These are phyloP conservation scores for Onygenales sp. DNA, from an alignment of 2,329 filamentous ascomycete species.

Conservation along the genomic window DNA sequence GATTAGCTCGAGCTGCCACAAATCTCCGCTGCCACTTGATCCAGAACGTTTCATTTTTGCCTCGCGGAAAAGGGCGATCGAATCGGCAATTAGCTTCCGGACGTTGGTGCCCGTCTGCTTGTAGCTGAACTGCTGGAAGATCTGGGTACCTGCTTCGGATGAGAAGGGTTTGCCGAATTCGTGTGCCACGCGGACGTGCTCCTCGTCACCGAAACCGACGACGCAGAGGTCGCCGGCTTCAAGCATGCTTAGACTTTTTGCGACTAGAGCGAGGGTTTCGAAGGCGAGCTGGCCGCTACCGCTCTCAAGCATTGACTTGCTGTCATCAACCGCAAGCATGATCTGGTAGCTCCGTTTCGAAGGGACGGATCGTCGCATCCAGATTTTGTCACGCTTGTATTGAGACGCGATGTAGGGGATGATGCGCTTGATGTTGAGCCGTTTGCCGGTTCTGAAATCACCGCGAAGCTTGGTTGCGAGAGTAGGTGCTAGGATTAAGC, in stretches of 20 bases:
- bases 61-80: conserved; percentile 70
- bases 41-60: conserved; percentile 54
- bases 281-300: conserved; percentile 72
- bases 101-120: conserved; percentile 81
- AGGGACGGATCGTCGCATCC: conserved; percentile 89
- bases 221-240: conserved; percentile 92
- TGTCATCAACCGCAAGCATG: conserved; percentile 93
- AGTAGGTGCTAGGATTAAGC: conserved; percentile 88
- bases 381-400: conserved; percentile 99
- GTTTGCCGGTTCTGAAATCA: conserved; percentile 93
- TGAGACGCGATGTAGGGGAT: conserved; percentile 97
- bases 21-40: conserved; percentile 51
- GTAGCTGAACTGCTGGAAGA: conserved; percentile 79
- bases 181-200: conserved; percentile 71
- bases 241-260: conserved; percentile 78
- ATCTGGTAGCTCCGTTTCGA: conserved; percentile 95
- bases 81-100: conserved; percentile 62
- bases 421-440: conserved; percentile 98
- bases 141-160: conserved; percentile 68
- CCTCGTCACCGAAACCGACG: conserved; percentile 70
- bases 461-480: conserved; percentile 93
- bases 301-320: conserved; percentile 81
- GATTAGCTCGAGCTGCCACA: conserved; percentile 92
- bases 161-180: conserved; percentile 75
- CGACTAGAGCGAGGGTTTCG: conserved; percentile 86